Conservation (phyloP, 2,329 filamentous ascomycete species). For the Macrophomina phaseolina region DNA sequence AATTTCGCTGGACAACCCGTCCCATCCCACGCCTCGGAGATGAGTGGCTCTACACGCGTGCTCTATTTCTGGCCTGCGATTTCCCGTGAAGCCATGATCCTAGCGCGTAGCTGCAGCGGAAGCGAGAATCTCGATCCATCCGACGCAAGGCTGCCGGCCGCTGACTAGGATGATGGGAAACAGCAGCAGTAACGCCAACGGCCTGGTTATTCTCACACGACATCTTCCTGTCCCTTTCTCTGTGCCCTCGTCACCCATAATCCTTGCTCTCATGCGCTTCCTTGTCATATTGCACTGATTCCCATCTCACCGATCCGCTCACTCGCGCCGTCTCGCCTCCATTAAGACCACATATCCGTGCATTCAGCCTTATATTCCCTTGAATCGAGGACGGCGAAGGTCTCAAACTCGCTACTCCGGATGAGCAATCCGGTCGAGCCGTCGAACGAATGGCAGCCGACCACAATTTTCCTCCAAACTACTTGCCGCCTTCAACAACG, state of each 20-base stretch:
- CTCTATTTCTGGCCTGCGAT: background rate
- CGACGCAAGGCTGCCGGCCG: slow-evolving; percentile 20
- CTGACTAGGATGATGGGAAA: background rate
- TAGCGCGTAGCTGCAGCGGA: background rate
- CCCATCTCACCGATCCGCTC: slow-evolving; percentile 6
- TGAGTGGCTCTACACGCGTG: background rate
- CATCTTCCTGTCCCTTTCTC: background rate
- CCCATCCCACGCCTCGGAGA: background rate
- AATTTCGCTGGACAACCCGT: background rate
- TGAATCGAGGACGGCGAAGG: background rate
- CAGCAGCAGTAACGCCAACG: slow-evolving; percentile 6
- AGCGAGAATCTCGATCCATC: slow-evolving; percentile 3
- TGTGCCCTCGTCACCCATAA: background rate
- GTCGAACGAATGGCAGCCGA: background rate
- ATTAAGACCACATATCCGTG: background rate
- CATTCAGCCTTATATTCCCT: slow-evolving; percentile 15
- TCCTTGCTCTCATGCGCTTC: background rate
- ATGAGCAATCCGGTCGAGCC: background rate
- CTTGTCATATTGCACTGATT: background rate
- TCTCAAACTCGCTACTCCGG: background rate
- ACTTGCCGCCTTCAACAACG: background rate
- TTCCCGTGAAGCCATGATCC: slow-evolving; percentile 11
- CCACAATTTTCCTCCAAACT: background rate
- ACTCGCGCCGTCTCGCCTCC: slow-evolving; percentile 7
- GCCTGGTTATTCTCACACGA: background rate